These are phyloP conservation scores for Melaleuca quinquenervia DNA, from an alignment of 345 rosid genomes.

Conservation along the genomic window DNA sequence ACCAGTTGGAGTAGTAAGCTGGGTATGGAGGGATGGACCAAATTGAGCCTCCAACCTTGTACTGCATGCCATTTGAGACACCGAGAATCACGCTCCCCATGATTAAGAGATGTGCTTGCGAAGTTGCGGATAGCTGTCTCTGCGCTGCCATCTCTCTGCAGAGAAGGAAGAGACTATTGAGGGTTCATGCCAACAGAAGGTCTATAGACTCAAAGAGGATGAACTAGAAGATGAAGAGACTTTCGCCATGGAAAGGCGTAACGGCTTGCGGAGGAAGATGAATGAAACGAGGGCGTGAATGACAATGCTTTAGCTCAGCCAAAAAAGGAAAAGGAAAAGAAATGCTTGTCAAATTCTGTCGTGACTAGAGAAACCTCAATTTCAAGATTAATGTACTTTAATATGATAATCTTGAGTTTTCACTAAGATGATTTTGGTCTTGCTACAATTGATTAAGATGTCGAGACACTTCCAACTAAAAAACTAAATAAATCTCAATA, in stretches of 20 bases:
- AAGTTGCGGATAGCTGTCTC: background rate
- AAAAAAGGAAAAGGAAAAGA: too few species aligned
- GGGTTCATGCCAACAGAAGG: too few species aligned
- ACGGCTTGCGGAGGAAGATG: background rate
- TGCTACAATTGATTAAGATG: background rate
- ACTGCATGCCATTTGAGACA: background rate
- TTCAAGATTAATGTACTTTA: background rate
- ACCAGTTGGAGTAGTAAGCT: constrained; percentile 24
- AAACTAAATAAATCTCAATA: background rate
- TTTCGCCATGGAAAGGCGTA: too few species aligned
- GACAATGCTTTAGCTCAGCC: too few species aligned
- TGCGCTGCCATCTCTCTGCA: background rate
- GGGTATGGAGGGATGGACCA: constrained; percentile 32
- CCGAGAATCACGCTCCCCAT: background rate
- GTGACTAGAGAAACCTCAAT: background rate
- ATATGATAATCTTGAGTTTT: background rate
- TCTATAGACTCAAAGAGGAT: too few species aligned
- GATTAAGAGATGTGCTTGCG: background rate
- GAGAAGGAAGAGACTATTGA: background rate
- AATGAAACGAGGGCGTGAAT: background rate
- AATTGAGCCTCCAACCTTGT: constrained; percentile 21
- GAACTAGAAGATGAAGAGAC: too few species aligned
- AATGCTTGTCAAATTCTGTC: background rate
- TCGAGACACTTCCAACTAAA: background rate
- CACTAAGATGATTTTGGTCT: background rate